Conservation (phyloP, 2,329 filamentous ascomycete genomes). For the Atkinsonella hypoxylon region DNA sequence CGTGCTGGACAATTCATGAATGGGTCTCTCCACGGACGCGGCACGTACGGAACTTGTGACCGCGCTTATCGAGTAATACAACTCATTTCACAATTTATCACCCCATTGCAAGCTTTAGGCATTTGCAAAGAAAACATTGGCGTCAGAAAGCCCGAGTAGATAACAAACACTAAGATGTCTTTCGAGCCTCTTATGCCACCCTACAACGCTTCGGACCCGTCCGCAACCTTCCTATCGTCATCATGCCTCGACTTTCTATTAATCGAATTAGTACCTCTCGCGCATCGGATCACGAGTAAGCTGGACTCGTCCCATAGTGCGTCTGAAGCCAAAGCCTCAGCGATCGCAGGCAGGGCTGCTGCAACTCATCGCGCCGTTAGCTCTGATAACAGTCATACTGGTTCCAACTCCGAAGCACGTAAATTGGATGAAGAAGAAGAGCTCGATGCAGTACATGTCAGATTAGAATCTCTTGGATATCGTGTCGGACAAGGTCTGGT, state of each 20-base stretch:
- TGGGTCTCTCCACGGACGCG: not conserved
- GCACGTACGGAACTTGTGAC: not conserved
- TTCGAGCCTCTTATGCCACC: constrained; percentile 59
- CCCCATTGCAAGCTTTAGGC: not conserved
- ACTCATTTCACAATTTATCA: not conserved
- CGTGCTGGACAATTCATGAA: not conserved
- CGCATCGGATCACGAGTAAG: constrained; percentile 72
- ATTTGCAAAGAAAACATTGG: not conserved
- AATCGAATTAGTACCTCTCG: constrained; percentile 92
- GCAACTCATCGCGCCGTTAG: constrained; percentile 9
- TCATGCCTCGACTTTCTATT: constrained; percentile 89
- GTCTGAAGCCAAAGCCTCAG: constrained; percentile 9
- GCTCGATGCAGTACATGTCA: constrained; percentile 72
- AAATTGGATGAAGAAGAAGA: constrained; percentile 62
- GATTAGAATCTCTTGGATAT: constrained; percentile 78
- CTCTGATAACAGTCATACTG: constrained; percentile 13
- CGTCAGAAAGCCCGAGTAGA: not conserved
- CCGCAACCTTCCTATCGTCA: constrained; percentile 63
- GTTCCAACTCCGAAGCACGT: constrained; percentile 11
- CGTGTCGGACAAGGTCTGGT: constrained; percentile 85
- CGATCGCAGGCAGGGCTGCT: constrained; percentile 9
- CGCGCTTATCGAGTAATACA: not conserved
- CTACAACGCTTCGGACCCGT: constrained; percentile 61
- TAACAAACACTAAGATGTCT: constrained; percentile 41
- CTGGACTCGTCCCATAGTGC: constrained; percentile 35